phyloP scores from a whole-genome alignment of 176 grass and related monocot genomes.

The Paspalum vaginatum region DNA sequence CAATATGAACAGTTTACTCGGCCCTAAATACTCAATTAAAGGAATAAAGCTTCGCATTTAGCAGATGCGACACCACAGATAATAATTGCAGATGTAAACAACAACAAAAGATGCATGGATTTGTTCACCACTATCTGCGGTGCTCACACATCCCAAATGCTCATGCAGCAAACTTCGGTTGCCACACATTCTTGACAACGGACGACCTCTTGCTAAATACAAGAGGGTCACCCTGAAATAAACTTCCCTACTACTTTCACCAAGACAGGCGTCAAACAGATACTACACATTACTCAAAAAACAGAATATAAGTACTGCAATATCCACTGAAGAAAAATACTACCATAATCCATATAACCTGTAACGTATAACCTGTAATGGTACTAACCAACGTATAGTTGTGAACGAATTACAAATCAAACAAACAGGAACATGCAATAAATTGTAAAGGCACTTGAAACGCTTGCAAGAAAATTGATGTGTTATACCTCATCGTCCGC shows the following conservation, averaged over 20 bases:
- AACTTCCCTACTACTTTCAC: not conserved
- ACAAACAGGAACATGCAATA: conserved; percentile 7
- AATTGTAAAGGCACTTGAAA: not conserved
- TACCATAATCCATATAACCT: not conserved
- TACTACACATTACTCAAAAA: not conserved
- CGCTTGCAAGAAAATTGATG: not conserved
- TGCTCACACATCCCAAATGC: not conserved
- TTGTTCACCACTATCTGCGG: not conserved
- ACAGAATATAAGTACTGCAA: not conserved
- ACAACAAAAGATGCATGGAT: not conserved
- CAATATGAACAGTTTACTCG: not conserved
- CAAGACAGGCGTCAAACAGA: not conserved
- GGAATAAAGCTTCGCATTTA: too few relatives aligned
- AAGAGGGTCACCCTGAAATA: not conserved
- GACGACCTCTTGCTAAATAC: not conserved
- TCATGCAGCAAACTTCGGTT: not conserved
- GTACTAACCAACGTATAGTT: not conserved
- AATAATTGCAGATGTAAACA: not conserved
- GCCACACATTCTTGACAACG: not conserved
- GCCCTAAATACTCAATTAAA: too few relatives aligned
- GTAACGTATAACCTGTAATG: not conserved
- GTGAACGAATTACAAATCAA: not conserved
- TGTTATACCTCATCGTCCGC: conserved; percentile 90
- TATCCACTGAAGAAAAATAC: not conserved
- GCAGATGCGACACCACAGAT: not conserved